phyloP scores from a whole-genome alignment of 441 rosid genomes.

The Rhodomyrtus psidioides region DNA sequence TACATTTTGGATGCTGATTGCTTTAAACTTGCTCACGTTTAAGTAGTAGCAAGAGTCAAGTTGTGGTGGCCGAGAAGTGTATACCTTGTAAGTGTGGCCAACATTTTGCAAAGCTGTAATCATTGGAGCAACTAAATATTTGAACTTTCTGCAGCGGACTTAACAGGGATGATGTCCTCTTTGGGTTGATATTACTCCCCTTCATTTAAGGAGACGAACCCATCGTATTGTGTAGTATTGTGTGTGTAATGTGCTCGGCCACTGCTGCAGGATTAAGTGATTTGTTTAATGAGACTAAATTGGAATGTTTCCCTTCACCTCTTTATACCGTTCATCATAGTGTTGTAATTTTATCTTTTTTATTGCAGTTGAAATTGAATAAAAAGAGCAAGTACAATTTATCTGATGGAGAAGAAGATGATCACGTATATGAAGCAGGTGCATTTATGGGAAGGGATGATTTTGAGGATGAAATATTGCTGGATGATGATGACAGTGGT shows the following conservation, averaged over 20 bases:
- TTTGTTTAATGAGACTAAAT: neutral
- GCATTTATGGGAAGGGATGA: conserved; percentile 46
- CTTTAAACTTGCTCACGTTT: neutral
- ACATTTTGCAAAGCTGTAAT: neutral
- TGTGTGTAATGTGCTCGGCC: neutral
- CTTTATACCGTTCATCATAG: neutral
- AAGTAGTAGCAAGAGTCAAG: neutral
- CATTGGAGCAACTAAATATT: neutral
- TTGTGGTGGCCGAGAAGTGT: neutral
- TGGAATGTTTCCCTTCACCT: neutral
- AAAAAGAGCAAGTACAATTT: conserved; percentile 73
- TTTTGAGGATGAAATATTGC: conserved; percentile 57
- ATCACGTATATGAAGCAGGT: conserved; percentile 38
- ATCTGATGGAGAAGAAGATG: conserved; percentile 84
- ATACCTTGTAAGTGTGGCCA: neutral
- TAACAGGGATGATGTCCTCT: neutral
- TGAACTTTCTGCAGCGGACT: neutral
- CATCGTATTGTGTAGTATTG: neutral
- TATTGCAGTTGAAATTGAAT: conserved; percentile 36
- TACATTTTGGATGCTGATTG: neutral
- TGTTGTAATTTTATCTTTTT: neutral
- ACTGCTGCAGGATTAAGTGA: neutral
- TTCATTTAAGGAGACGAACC: neutral
- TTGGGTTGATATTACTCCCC: neutral
- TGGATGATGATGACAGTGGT: conserved; percentile 38